Base-by-base conservation (phyloP, 768 basidiomycete species). In the Trichaptum fuscoviolaceum region DNA sequence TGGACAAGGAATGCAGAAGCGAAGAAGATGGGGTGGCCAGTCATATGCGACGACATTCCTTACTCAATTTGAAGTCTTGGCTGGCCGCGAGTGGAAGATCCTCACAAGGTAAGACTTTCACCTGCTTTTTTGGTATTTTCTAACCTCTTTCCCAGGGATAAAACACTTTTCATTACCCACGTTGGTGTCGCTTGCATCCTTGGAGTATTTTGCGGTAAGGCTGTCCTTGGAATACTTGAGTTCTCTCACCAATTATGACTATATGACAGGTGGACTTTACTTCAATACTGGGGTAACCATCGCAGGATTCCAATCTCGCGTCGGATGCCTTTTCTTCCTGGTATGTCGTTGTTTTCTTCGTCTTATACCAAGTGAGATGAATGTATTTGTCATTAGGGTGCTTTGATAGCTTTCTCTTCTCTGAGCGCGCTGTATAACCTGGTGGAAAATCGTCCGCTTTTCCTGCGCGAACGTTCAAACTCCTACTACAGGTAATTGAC, bases 301-400 rank as follows among this genome's bases (percentile, higher is more conserved):
- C 68, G 92, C 95, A 26, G 95, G 95, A 1, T 97, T 97, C 82
- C 95, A 97, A 74, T 91, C 90, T 42, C 85, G 96, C 34, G 84
- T 99, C n/a, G 96, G 96, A 34, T 93, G 91, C 70, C 77, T 99
- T 57, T 97, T 99, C 83, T 99, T 99, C 86, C 75, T 97, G 71
- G 92, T 92, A 69, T 25, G 75, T 71, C 27, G 36, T 15, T 60
- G 61, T 20, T 7, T 61, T 12, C 17, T 27, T 62, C 57, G 25
- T 23, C n/a, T 62, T 64, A 27, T 34, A 68, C 15, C 15, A 8
- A 27, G 26, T 58, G 23, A 23, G 20, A 34, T 26, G 58, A 18
- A 71, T 64, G 57, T 63, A 2, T 30, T 36, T 62, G 36, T 20
- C 26, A 34, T 7, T 68, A 92, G 92, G 95, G 95, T 35, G 88